Base-by-base conservation (phyloP, 345 rosid species). In the Syzygium jambos region DNA sequence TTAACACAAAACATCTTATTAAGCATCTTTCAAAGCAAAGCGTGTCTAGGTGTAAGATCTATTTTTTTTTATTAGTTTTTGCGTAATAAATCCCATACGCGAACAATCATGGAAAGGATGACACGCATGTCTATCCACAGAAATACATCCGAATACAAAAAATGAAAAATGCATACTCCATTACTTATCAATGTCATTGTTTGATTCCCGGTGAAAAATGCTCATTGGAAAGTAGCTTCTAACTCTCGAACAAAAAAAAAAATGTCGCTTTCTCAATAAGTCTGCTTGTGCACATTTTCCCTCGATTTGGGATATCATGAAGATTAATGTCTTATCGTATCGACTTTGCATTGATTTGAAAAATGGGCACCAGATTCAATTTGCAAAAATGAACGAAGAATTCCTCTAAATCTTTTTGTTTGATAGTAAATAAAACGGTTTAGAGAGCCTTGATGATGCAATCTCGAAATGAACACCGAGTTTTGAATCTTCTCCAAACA, bases 381-480 rank as follows among this genome's bases (percentile, higher is more conserved):
- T 63, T 63, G 15, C 8, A 1, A 29, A 63, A 63, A 29, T 41
- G 77, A 29, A 63, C 5, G 4, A 63, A 63, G 21, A 63, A 63
- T 29, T 15, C 77, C 21, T 29, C 77, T 4, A 63, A 1, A 65
- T 65, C 77, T 15, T 15, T 65, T 15, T 14, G 77, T 53, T 53
- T 53, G 6, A 53, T 6, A 7, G 6, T 6, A 22, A 53, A 15
- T 9, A 17, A 53, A 65, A 29, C 5, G 7, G 2, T 29, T 29
- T 65, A 2, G 3, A 3, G 41, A 65, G 41, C 38, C 77, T 29
- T 7, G 22, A 65, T 7, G 11, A 15, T 15, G 10, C 73, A 7
- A n/a, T 6, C 38, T n/a, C 38, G 7, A 6, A 13, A 61, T 8
- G 4, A 30, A 13, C 17, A 14, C 4, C 2, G 0, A 7, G 77